A percentile compares a stretch with the other conserved stretches of the same genome.
Evolutionary conservation across 169 alveolate genomes (phyloP).

Genomic region (Toxoplasma gondii): DNA sequence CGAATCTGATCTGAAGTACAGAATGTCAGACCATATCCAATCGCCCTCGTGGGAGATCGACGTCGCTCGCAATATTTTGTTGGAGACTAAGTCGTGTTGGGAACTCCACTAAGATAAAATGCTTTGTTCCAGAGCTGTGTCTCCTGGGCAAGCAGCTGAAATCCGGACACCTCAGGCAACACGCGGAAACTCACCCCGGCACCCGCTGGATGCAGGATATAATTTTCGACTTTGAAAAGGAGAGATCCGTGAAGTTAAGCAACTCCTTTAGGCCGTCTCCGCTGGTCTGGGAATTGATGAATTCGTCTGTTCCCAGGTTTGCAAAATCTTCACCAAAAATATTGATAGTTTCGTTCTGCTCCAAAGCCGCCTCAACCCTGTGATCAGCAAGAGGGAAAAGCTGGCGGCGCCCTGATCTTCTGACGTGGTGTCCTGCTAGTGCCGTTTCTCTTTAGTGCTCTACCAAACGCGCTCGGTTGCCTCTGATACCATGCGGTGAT

Average conservation of each 20-base stretch:
- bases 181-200: constrained; percentile 38
- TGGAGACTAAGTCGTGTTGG: too few relatives aligned
- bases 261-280: constrained; percentile 38
- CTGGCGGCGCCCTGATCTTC: too few relatives aligned
- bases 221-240: constrained; percentile 43
- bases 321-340: not conserved
- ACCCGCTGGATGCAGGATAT: constrained; percentile 47
- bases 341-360: constrained; percentile 59
- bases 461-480: not conserved
- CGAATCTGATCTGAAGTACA: constrained; percentile 19
- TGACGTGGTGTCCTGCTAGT: too few relatives aligned
- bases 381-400: not conserved
- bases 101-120: too few relatives aligned
- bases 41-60: not conserved
- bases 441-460: not conserved
- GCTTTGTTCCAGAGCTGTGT: too few relatives aligned
- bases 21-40: not conserved
- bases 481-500: too few relatives aligned
- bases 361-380: constrained; percentile 63
- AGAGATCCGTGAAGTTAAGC: constrained; percentile 49
- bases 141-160: too few relatives aligned
- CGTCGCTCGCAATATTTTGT: too few relatives aligned
- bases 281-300: not conserved
- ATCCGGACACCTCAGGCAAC: too few relatives aligned
- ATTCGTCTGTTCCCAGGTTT: constrained; percentile 1